Evolutionary conservation across 352 stramenopile species (phyloP).

Genomic region (Pythium dissimile): DNA sequence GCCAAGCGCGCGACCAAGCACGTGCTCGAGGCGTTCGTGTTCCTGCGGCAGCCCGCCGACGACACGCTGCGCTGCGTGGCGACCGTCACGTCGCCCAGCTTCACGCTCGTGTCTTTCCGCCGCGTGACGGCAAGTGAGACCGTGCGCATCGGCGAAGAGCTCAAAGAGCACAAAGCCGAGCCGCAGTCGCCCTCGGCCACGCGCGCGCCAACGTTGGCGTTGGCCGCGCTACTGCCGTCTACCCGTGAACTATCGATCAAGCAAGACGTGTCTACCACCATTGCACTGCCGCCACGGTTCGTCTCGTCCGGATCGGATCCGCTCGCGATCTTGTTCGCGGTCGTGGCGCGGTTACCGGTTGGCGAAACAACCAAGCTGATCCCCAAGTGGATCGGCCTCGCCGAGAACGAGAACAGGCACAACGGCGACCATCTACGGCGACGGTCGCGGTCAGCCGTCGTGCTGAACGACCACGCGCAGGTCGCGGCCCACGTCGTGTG

Average conservation of each 20-base stretch:
- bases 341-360: background rate
- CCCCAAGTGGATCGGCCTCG: background rate
- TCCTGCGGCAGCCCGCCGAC: background rate
- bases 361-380: background rate
- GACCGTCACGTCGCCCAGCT: constrained; percentile 2
- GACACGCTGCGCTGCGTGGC: constrained; percentile 1
- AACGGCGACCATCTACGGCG: background rate
- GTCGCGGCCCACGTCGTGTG: constrained; percentile 5
- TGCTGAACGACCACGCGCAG: background rate
- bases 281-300: no score
- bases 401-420: background rate
- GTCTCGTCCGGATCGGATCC: no score
- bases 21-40: constrained; percentile 17
- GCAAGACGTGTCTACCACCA: background rate
- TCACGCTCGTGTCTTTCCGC: constrained; percentile 12
- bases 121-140: constrained; percentile 10
- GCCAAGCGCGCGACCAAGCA: constrained; percentile 14
- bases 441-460: background rate
- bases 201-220: background rate
- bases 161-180: background rate
- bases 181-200: background rate
- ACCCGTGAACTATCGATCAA: background rate
- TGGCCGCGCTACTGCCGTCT: no score
- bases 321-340: background rate
- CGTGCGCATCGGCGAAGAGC: constrained; percentile 1